phyloP scores from a whole-genome alignment of 1,284 basidiomycete genomes.

The Rhodotorula sp. region DNA sequence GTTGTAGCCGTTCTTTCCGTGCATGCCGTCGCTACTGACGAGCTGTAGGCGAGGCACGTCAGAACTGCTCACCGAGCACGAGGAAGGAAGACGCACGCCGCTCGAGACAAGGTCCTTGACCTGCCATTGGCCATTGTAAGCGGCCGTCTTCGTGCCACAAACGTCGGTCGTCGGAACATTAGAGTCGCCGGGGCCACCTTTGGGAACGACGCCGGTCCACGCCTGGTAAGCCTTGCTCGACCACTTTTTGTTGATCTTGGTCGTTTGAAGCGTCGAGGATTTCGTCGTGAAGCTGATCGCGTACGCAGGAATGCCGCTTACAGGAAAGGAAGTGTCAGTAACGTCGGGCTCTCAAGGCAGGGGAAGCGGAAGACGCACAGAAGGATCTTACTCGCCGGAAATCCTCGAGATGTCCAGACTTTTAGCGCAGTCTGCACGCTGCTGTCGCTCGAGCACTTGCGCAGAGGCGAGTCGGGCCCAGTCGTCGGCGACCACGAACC shows the following conservation, averaged over 20 bases:
- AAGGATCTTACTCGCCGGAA: conserved; percentile 16
- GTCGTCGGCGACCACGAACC: conserved; percentile 29
- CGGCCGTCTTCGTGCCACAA: conserved; percentile 19
- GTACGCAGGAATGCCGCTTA: conserved; percentile 36
- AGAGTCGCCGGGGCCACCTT: conserved; percentile 26
- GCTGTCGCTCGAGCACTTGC: conserved; percentile 27
- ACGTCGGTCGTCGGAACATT: conserved; percentile 19
- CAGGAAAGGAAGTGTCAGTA: not conserved
- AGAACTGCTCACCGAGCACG: not conserved
- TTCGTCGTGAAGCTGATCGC: conserved; percentile 34
- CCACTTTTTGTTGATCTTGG: conserved; percentile 12
- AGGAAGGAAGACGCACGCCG: conserved; percentile 7
- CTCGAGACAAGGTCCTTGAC: conserved; percentile 21
- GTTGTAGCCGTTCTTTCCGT: conserved; percentile 23
- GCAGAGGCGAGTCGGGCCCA: conserved; percentile 33
- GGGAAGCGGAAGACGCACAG: not conserved
- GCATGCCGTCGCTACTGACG: conserved; percentile 13
- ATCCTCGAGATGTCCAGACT: conserved; percentile 25
- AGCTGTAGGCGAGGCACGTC: not conserved
- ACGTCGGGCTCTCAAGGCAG: not conserved
- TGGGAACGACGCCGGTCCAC: conserved; percentile 11
- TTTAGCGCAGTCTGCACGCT: conserved; percentile 18
- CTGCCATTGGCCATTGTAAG: conserved; percentile 31
- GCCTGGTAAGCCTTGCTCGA: conserved; percentile 24
- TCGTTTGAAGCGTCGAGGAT: conserved; percentile 17